Evolutionary conservation across 2,329 filamentous ascomycete genomes (phyloP).

Genomic region (Macroventuria anomochaeta): DNA sequence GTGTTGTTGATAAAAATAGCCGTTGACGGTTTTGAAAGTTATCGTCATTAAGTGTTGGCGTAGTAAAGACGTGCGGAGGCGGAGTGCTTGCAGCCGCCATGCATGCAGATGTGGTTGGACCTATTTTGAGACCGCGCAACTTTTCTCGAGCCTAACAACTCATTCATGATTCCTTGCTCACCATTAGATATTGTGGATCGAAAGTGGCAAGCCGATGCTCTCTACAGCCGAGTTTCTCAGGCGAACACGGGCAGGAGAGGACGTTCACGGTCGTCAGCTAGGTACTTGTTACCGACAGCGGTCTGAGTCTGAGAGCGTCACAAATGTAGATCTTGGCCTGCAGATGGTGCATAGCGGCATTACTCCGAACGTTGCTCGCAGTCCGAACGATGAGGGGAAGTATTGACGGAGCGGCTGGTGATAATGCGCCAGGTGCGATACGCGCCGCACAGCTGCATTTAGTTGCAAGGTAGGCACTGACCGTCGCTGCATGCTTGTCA

Average conservation of each 20-base stretch:
- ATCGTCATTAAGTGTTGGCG: not conserved
- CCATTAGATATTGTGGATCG: not conserved
- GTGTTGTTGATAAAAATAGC: not conserved
- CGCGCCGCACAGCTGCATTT: not conserved
- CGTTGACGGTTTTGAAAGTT: not conserved
- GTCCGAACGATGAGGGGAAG: not conserved
- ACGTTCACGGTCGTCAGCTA: not conserved
- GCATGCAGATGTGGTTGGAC: not conserved
- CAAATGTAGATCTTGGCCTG: not conserved
- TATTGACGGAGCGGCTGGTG: not conserved
- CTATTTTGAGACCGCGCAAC: constrained; percentile 2
- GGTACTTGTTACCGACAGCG: not conserved
- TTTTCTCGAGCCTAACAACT: too few relatives aligned
- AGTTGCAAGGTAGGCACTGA: not conserved
- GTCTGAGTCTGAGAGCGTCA: not conserved
- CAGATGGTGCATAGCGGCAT: not conserved
- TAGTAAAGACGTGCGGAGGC: not conserved
- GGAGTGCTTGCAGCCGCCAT: constrained; percentile 6
- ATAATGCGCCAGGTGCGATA: not conserved
- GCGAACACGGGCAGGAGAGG: not conserved
- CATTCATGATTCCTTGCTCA: not conserved
- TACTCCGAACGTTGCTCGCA: not conserved
- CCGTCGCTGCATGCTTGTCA: not conserved
- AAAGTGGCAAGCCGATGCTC: not conserved
- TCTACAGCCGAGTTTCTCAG: not conserved